Percentiles rank a stretch among this genome's conserved stretches.
These are phyloP conservation scores for Gossypium turneri DNA, from an alignment of 345 rosid genomes.

Conservation along the genomic window DNA sequence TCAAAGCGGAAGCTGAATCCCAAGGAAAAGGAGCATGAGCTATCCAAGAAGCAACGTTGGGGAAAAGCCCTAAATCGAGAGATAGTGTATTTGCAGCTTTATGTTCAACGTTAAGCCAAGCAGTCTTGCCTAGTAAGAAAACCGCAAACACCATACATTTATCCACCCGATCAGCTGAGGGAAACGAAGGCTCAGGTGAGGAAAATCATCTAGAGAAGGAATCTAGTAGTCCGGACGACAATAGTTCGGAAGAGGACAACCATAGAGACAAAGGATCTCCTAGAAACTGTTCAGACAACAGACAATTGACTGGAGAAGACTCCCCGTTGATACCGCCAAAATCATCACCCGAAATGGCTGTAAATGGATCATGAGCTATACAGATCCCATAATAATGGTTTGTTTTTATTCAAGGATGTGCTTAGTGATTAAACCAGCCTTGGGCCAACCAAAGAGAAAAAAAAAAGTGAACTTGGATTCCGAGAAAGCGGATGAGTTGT, in stretches of 20 bases:
- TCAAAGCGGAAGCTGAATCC: conserved; percentile 64
- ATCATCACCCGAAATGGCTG: conserved; percentile 86
- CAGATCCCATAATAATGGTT: background rate
- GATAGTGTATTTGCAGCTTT: conserved; percentile 73
- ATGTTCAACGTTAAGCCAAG: conserved; percentile 81
- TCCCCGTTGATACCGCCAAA: conserved; percentile 55
- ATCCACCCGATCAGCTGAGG: conserved; percentile 26
- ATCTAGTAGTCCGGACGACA: conserved; percentile 6
- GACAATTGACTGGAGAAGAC: conserved; percentile 61
- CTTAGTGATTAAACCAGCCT: conserved; percentile 2
- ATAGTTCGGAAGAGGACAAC: conserved; percentile 26
- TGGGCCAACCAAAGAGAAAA: background rate
- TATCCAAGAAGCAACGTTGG: conserved; percentile 57
- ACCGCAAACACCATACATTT: conserved; percentile 27
- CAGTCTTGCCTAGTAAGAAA: conserved; percentile 71
- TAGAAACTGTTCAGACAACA: conserved; percentile 53
- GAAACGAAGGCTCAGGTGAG: conserved; percentile 23
- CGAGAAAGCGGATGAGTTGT: background rate
- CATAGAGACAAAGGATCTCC: conserved; percentile 36
- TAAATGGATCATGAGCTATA: conserved; percentile 69
- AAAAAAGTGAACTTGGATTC: background rate
- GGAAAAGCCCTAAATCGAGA: conserved; percentile 53
- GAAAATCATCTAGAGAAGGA: conserved; percentile 3
- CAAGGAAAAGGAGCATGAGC: conserved; percentile 60
- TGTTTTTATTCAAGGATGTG: conserved; percentile 8